Percentiles rank a stretch among this genome's conserved stretches.
Conservation (phyloP, 352 stramenopile genomes). For the Aphanomyces invadans region DNA sequence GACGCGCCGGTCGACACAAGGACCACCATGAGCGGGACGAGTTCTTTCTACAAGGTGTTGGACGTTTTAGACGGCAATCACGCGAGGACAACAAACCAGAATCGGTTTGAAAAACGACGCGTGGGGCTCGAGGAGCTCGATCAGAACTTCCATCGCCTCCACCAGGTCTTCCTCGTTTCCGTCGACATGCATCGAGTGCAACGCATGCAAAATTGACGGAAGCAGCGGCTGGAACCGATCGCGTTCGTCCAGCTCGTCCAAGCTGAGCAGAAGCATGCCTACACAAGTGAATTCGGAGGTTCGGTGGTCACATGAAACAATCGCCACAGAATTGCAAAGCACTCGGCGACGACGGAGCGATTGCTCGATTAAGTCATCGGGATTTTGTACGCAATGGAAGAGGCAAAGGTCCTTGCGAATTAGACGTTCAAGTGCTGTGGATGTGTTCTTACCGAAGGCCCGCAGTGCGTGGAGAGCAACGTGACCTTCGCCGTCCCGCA, state of each 20-base stretch:
- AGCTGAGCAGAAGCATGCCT: constrained; percentile 64
- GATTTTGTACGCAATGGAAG: too few species aligned
- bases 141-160: constrained; percentile 74
- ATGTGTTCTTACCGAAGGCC: constrained; percentile 35
- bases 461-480: constrained; percentile 65
- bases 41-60: constrained; percentile 10
- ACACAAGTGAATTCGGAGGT: not conserved
- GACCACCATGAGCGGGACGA: constrained; percentile 1
- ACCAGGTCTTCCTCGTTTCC: constrained; percentile 62
- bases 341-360: too few species aligned
- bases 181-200: constrained; percentile 45
- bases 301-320: too few species aligned
- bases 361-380: too few species aligned
- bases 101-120: constrained; percentile 59
- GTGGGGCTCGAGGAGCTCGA: constrained; percentile 70
- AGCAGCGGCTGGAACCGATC: constrained; percentile 45
- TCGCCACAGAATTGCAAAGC: too few species aligned
- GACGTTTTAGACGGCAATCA: too few species aligned
- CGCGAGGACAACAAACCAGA: too few species aligned
- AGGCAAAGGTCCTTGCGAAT: too few species aligned
- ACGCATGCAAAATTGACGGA: constrained; percentile 42
- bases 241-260: constrained; percentile 52
- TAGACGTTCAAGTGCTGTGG: too few species aligned
- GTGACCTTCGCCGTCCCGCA: constrained; percentile 48
- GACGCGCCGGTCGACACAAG: constrained; percentile 3